Base-by-base conservation (phyloP, 1,284 basidiomycete genomes). In the Lentinula novae-zelandiae region DNA sequence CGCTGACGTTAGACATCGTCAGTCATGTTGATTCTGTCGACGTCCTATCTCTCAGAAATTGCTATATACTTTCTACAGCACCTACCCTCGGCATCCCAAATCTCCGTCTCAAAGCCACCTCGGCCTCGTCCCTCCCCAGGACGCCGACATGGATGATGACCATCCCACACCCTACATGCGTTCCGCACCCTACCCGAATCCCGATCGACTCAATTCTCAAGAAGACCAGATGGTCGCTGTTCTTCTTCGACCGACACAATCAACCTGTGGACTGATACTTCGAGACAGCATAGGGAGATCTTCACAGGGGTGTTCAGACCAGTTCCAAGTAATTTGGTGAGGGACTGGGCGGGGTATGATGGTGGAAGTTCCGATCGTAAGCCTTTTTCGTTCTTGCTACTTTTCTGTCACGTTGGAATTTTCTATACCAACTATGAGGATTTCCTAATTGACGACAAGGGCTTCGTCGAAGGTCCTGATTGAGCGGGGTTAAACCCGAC, bases 281-380 rank as follows among this genome's bases (percentile, higher is more conserved):
- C 92, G 15, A 79, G 81, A 63, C 82, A 73, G 72, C 96, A 97
- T 73, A 80, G 93, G 55, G 87, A 89, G 68, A 80, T 92, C 61
- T 95, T 91, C 68, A 85, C 86, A 3, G 90, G 95, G 70, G 72
- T 96, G 57, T 95, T 95, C 81, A 82, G 85, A 46, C 85, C 89
- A 56, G 85, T 95, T 6, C 95, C 95, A 0, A 88, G 86, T 22
- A 90, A 96, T 72, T 75, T 88, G 33, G 89, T 96, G 58, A 80
- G 85, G 66, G 81, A 80, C 62, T 95, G 91, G 92, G 77, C 81
- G 20, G 82, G 85, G 5, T 96, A 96, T 71, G 86, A 87, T 93
- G n/a, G 90, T 92, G 2, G 90, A 92, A 68, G 84, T 82, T 67
- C 89, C 91, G 49, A 70, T 93, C 68, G 90, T 91, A 65, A 57